Evolutionary conservation across 2,329 filamentous ascomycete species (phyloP), one percentile per base, ranked within the genome.

Genomic region (Trichoderma arundinaceum): DNA sequence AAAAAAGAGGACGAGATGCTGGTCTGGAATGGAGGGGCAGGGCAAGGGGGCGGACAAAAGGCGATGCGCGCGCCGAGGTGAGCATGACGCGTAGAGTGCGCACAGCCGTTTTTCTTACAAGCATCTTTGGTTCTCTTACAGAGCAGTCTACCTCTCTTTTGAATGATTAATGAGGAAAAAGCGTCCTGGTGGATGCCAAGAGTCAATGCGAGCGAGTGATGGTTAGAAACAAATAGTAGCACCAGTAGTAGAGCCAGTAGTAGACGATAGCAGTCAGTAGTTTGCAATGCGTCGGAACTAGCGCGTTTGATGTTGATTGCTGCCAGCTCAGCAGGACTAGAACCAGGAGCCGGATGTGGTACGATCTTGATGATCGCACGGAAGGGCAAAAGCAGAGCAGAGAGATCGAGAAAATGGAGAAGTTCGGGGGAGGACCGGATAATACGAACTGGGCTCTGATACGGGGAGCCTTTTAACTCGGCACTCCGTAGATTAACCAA

Each of bases 221-320:
- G 32, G 15, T 19, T 46, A 46, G 41, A 44, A 35, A 17, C 54
- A 58, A 32, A n/a, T n/a, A n/a, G n/a, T n/a, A n/a, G n/a, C 49
- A 53, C 48, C 48, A 33, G 39, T 41, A 54, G 43, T 38, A 48
- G 44, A 39, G 46, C 33, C 17, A 51, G 33, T 49, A 51, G 57
- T 39, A n/a, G 57, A 19, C n/a, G n/a, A n/a, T n/a, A n/a, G n/a
- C n/a, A n/a, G n/a, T n/a, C 44, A 48, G 41, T 49, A 60, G 46
- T 38, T 17, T 28, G 35, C 22, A 49, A 49, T 51, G 35, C 46
- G 15, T 52, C 13, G 35, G n/a, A n/a, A 46, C 54, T 61, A 61
- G 58, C 35, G 58, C 9, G 58, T 61, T 61, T 61, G 58, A 52
- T 28, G 22, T 61, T 41, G 38, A 61, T 61, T 61, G 12, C 46